phyloP scores from a whole-genome alignment of 306 rosid genomes.

The Heteromeles arbutifolia region DNA sequence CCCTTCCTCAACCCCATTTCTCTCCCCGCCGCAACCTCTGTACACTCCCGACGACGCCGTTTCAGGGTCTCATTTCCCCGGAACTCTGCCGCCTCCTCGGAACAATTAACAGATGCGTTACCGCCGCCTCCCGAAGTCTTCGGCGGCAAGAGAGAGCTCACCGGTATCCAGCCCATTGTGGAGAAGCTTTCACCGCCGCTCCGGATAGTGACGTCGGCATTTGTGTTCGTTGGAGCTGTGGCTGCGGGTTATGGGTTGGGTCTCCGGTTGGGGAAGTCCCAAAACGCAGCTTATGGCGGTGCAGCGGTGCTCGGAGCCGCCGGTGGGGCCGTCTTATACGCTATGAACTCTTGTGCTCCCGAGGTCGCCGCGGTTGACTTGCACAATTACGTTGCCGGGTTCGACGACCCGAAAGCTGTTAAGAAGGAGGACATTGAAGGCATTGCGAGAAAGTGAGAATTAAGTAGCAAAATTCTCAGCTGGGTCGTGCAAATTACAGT shows the following conservation, averaged over 20 bases:
- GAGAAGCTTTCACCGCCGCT: constrained; percentile 62
- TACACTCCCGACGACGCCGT: constrained; percentile 43
- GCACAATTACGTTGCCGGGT: constrained; percentile 67
- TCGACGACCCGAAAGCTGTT: constrained; percentile 57
- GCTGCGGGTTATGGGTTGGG: constrained; percentile 91
- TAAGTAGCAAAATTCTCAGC: neutral
- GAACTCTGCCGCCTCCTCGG: constrained; percentile 30
- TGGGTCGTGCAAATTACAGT: neutral
- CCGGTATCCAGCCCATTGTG: constrained; percentile 63
- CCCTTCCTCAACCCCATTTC: constrained; percentile 39
- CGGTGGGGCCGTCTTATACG: constrained; percentile 64
- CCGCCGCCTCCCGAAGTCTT: constrained; percentile 27
- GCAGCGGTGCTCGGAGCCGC: constrained; percentile 79
- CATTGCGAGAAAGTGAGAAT: constrained; percentile 66
- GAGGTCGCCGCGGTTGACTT: constrained; percentile 80
- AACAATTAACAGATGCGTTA: constrained; percentile 16
- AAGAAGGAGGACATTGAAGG: constrained; percentile 73
- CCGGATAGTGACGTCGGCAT: constrained; percentile 63
- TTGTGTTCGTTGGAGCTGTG: constrained; percentile 65
- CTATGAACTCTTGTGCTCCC: constrained; percentile 67
- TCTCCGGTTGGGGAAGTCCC: constrained; percentile 45
- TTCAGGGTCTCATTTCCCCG: constrained; percentile 60
- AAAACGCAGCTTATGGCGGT: constrained; percentile 64
- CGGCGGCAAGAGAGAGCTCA: constrained; percentile 54
- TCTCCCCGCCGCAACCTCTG: constrained; percentile 23